phyloP scores from a whole-genome alignment of 2,329 filamentous ascomycete species.

The Leptographium wingfieldii region DNA sequence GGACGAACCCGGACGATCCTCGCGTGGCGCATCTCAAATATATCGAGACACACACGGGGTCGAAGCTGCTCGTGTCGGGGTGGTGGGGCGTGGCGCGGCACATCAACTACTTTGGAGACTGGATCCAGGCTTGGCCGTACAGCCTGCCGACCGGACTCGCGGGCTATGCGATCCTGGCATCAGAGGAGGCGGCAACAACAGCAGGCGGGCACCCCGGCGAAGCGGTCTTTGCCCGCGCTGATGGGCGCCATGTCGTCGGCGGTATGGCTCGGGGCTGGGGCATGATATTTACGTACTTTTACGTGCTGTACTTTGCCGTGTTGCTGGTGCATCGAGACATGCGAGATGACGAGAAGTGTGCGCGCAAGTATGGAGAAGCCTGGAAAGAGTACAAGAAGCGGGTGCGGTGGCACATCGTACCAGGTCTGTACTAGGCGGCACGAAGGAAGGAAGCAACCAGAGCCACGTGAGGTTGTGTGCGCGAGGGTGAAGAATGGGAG shows the following conservation, averaged over 20 bases:
- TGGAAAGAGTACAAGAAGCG: slow-evolving; percentile 81
- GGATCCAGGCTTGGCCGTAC: slow-evolving; percentile 88
- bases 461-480: neutral
- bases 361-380: slow-evolving; percentile 80
- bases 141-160: slow-evolving; percentile 75
- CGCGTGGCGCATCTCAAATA: slow-evolving; percentile 68
- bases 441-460: neutral
- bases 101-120: slow-evolving; percentile 94
- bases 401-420: slow-evolving; percentile 72
- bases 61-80: slow-evolving; percentile 67
- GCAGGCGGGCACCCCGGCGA: slow-evolving; percentile 23
- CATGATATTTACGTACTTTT: slow-evolving; percentile 87
- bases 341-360: slow-evolving; percentile 84
- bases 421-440: slow-evolving; percentile 57
- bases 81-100: slow-evolving; percentile 92
- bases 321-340: slow-evolving; percentile 76
- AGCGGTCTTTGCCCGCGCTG: slow-evolving; percentile 37
- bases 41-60: slow-evolving; percentile 73
- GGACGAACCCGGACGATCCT: slow-evolving; percentile 73
- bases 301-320: slow-evolving; percentile 81
- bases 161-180: slow-evolving; percentile 60
- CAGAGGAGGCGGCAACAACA: slow-evolving; percentile 35
- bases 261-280: slow-evolving; percentile 70
- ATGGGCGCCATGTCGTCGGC: slow-evolving; percentile 53
- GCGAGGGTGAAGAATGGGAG: neutral